These are phyloP conservation scores for Russula sp. DNA, from an alignment of 768 basidiomycete species.

Conservation along the genomic window DNA sequence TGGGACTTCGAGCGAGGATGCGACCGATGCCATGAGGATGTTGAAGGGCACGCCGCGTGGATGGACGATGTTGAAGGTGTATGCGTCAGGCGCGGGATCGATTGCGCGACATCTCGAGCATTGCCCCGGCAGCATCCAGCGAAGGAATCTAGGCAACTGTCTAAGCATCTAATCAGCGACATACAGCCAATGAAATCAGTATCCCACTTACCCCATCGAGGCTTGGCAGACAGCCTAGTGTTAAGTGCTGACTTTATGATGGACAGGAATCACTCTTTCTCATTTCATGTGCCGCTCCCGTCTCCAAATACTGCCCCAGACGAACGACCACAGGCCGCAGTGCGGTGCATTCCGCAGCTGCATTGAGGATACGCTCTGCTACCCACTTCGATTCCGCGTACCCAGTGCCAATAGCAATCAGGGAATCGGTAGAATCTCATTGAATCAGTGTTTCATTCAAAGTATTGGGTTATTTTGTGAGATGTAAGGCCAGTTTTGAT, in stretches of 20 bases:
- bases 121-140: slow-evolving; percentile 23
- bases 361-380: slow-evolving; percentile 23
- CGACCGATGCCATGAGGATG: slow-evolving; percentile 16
- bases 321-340: slow-evolving; percentile 22
- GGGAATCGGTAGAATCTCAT: slow-evolving; percentile 14
- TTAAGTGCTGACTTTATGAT: slow-evolving; percentile 21
- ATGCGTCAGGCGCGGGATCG: slow-evolving; percentile 1
- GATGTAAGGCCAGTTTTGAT: too few relatives aligned
- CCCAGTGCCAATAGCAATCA: slow-evolving; percentile 18
- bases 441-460: too few relatives aligned
- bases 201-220: slow-evolving; percentile 19
- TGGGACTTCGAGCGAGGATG: slow-evolving; percentile 21
- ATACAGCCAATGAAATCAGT: background rate
- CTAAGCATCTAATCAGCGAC: slow-evolving; percentile 1
- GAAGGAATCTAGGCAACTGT: slow-evolving; percentile 26
- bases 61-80: slow-evolving; percentile 22
- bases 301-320: slow-evolving; percentile 28
- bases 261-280: slow-evolving; percentile 26
- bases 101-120: slow-evolving; percentile 25
- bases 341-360: slow-evolving; percentile 18
- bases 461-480: too few relatives aligned
- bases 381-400: slow-evolving; percentile 26
- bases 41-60: slow-evolving; percentile 23
- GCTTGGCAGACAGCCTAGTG: slow-evolving; percentile 22
- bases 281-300: slow-evolving; percentile 26